phyloP scores from a whole-genome alignment of 225 moss, liverwort and hornwort species.

The Asterella californica region DNA sequence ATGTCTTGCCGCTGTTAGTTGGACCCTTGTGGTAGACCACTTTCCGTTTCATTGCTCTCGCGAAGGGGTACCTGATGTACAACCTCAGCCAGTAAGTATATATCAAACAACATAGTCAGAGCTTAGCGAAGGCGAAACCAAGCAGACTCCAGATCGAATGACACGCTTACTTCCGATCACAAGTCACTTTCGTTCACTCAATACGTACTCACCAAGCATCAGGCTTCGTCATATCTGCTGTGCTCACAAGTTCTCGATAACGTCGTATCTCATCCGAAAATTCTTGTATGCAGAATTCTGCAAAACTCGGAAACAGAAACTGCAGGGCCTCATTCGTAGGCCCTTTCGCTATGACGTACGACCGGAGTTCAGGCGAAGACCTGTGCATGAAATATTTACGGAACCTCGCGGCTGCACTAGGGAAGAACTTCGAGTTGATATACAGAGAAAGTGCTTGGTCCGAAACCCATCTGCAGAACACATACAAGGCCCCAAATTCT shows the following conservation, averaged over 20 bases:
- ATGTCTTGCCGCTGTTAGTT: conserved; percentile 98
- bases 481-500: neutral
- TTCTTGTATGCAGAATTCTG: conserved; percentile 80
- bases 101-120: too few species aligned
- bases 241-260: conserved; percentile 90
- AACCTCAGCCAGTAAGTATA: neutral
- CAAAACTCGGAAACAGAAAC: conserved; percentile 81
- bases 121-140: too few species aligned
- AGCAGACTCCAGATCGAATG: neutral
- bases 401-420: conserved; percentile 69
- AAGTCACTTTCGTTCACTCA: neutral
- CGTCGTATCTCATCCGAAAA: conserved; percentile 84
- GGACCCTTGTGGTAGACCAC: conserved; percentile 91
- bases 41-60: conserved; percentile 88
- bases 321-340: conserved; percentile 55
- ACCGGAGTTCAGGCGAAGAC: conserved; percentile 61
- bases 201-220: conserved; percentile 76
- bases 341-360: conserved; percentile 50
- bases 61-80: conserved; percentile 81
- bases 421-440: conserved; percentile 97
- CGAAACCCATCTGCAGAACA: conserved; percentile 79
- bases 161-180: neutral
- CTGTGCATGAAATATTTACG: conserved; percentile 77
- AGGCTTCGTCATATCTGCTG: conserved; percentile 95
- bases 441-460: conserved; percentile 89